Evolutionary conservation across 2,329 filamentous ascomycete genomes (phyloP).

Genomic region (Nannizzia gypsea): DNA sequence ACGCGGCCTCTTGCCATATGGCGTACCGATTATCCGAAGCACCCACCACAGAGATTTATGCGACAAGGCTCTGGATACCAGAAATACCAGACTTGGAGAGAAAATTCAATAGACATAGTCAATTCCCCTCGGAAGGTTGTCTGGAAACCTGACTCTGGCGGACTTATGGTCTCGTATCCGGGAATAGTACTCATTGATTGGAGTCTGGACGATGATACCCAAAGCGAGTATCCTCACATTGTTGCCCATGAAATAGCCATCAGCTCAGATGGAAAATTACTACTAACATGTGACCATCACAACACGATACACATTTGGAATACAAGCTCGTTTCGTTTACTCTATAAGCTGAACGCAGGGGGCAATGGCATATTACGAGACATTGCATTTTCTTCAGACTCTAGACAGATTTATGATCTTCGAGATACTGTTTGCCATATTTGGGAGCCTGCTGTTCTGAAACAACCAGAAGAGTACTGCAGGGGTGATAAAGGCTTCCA

Average conservation of each 20-base stretch:
- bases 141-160: conserved; percentile 7
- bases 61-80: conserved; percentile 4
- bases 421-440: conserved; percentile 19
- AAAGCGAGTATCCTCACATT: conserved; percentile 12
- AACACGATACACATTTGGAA: conserved; percentile 21
- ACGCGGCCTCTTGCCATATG: conserved; percentile 15
- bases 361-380: conserved; percentile 16
- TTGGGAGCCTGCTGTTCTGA: conserved; percentile 22
- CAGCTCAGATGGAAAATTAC: conserved; percentile 18
- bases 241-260: conserved; percentile 15
- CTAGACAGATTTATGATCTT: conserved; percentile 21
- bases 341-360: conserved; percentile 18
- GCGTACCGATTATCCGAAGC: conserved; percentile 4
- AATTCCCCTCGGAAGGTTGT: conserved; percentile 6
- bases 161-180: conserved; percentile 11
- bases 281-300: conserved; percentile 18
- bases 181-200: conserved; percentile 9
- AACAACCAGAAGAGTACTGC: conserved; percentile 14
- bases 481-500: neutral
- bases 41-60: no score
- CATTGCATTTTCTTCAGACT: conserved; percentile 19
- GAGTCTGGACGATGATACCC: conserved; percentile 7
- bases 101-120: neutral
- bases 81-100: neutral
- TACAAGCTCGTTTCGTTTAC: conserved; percentile 15